phyloP scores from a whole-genome alignment of 176 grass and related monocot species.

The Triticum timopheevii region DNA sequence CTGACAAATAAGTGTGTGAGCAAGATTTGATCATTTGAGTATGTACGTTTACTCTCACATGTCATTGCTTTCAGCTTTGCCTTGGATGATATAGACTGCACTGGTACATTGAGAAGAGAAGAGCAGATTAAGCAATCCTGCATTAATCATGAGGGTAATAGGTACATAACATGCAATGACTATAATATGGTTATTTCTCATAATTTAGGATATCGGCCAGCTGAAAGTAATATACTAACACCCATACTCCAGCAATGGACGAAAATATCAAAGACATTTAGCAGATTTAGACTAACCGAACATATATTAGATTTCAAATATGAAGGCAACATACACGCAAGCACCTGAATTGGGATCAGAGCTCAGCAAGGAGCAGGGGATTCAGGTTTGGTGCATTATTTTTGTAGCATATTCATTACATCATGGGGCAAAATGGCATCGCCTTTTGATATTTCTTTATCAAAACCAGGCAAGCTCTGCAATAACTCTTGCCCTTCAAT shows the following conservation, averaged over 20 bases:
- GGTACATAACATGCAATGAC: background rate
- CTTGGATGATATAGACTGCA: background rate
- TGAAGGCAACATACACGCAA: background rate
- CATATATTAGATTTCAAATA: slow-evolving; percentile 22
- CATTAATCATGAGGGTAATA: background rate
- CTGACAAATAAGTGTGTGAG: background rate
- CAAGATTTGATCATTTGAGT: background rate
- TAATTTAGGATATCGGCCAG: background rate
- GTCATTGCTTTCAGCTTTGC: background rate
- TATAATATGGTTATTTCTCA: background rate
- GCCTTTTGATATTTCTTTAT: background rate
- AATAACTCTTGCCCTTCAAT: slow-evolving; percentile 33
- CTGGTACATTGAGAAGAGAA: slow-evolving; percentile 5
- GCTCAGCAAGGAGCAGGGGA: background rate
- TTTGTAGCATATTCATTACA: slow-evolving; percentile 19
- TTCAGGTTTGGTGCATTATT: slow-evolving; percentile 27
- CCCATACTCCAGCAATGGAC: background rate
- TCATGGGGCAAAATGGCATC: background rate
- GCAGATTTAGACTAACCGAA: background rate
- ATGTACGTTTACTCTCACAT: background rate
- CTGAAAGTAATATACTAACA: slow-evolving; percentile 1
- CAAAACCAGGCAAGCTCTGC: slow-evolving; percentile 28
- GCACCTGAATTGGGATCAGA: background rate
- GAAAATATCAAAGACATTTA: background rate
- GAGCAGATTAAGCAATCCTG: background rate